phyloP scores from a whole-genome alignment of 1,284 basidiomycete species.

The Apiotrichum sp. region DNA sequence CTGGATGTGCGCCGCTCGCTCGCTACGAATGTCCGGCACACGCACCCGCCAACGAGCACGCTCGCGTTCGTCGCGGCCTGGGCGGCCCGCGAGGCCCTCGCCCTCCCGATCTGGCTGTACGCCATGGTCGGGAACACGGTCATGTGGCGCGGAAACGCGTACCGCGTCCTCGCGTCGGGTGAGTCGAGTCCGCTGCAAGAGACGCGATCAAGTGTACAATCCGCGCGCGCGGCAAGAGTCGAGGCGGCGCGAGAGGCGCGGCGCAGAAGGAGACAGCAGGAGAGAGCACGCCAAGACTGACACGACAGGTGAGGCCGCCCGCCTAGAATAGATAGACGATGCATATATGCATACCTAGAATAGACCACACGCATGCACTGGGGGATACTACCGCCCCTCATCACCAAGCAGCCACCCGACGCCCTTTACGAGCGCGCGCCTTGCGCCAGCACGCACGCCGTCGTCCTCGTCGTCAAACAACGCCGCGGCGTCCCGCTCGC shows the following conservation, averaged over 20 bases:
- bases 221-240: too few relatives aligned
- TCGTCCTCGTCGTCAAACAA: conserved; percentile 31
- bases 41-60: conserved; percentile 56
- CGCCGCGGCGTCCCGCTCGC: conserved; percentile 8
- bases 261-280: too few relatives aligned
- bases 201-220: too few relatives aligned
- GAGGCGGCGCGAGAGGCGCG: too few relatives aligned
- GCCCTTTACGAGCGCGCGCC: conserved; percentile 42
- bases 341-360: neutral
- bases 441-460: conserved; percentile 37
- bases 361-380: too few relatives aligned
- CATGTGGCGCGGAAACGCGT: conserved; percentile 65
- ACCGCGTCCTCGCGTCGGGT: conserved; percentile 40
- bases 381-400: conserved; percentile 16
- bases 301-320: too few relatives aligned
- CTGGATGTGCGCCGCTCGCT: conserved; percentile 36
- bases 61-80: conserved; percentile 65
- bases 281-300: too few relatives aligned
- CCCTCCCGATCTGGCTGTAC: conserved; percentile 75
- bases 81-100: conserved; percentile 66
- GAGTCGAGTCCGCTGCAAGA: conserved; percentile 5
- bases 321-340: neutral
- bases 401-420: conserved; percentile 48
- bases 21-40: conserved; percentile 54
- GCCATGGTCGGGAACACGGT: conserved; percentile 75